Evolutionary conservation across 345 rosid species (phyloP).

Genomic region (Arabidopsis suecica): DNA sequence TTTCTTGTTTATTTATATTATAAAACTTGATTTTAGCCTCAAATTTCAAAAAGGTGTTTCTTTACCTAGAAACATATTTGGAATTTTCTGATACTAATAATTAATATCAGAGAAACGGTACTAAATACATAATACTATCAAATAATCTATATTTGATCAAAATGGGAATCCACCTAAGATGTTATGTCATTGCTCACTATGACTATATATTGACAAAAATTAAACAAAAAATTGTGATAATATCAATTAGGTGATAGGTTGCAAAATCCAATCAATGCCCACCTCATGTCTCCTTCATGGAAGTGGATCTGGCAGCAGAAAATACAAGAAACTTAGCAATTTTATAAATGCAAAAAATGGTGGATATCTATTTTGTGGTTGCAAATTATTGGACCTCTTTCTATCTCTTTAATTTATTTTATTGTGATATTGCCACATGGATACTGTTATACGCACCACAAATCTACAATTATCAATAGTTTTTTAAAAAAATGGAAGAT

Average conservation of each 20-base stretch:
- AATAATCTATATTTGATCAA: constrained; percentile 6
- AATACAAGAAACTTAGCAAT: constrained; percentile 26
- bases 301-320: constrained; percentile 47
- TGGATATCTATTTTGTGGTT: constrained; percentile 44
- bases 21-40: constrained; percentile 23
- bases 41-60: constrained; percentile 23
- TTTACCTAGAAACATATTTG: constrained; percentile 41
- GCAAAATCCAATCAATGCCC: constrained; percentile 45
- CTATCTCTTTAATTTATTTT: constrained; percentile 10
- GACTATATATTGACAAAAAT: constrained; percentile 21
- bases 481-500: neutral
- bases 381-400: constrained; percentile 27
- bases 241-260: constrained; percentile 43
- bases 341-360: constrained; percentile 24
- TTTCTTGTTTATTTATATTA: constrained; percentile 7
- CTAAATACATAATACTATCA: neutral
- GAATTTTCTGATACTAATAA: constrained; percentile 30
- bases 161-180: constrained; percentile 46
- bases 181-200: constrained; percentile 48
- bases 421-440: constrained; percentile 21
- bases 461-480: neutral
- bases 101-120: neutral
- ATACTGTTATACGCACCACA: constrained; percentile 5
- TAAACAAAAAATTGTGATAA: constrained; percentile 23
- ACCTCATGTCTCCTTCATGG: constrained; percentile 46